Conservation (phyloP, 148 eudicot species). For the Chenopodium album region DNA sequence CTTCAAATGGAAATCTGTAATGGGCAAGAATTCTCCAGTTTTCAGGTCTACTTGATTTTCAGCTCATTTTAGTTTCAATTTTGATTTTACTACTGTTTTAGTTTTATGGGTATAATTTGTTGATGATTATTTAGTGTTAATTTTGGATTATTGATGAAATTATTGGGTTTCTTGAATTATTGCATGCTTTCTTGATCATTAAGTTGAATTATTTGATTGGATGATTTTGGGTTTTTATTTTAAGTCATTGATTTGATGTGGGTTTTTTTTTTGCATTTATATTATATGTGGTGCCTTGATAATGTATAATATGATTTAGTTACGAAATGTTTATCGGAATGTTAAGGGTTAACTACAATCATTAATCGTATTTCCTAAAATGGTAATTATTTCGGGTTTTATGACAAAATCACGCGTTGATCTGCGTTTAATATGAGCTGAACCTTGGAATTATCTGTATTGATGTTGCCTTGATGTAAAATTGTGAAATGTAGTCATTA, state of each 20-base stretch:
- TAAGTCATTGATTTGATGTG: background rate
- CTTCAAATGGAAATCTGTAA: constrained; percentile 32
- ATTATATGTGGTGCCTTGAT: too few species aligned
- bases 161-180: background rate
- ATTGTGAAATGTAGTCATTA: background rate
- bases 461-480: background rate
- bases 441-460: background rate
- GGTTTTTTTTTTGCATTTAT: background rate
- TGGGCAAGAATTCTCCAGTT: constrained; percentile 33
- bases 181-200: background rate
- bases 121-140: background rate
- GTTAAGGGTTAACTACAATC: too few species aligned
- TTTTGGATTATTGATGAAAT: background rate
- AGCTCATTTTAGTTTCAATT: background rate
- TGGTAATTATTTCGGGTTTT: background rate
- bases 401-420: background rate
- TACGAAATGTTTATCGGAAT: too few species aligned
- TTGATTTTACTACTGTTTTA: background rate
- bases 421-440: background rate
- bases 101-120: background rate
- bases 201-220: background rate
- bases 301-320: too few species aligned
- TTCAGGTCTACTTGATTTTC: constrained; percentile 30
- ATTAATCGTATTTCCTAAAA: too few species aligned
- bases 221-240: background rate